These are phyloP conservation scores for Petasospora rhodanensis DNA, from an alignment of 1,139 yeast genomes.

Conservation along the genomic window DNA sequence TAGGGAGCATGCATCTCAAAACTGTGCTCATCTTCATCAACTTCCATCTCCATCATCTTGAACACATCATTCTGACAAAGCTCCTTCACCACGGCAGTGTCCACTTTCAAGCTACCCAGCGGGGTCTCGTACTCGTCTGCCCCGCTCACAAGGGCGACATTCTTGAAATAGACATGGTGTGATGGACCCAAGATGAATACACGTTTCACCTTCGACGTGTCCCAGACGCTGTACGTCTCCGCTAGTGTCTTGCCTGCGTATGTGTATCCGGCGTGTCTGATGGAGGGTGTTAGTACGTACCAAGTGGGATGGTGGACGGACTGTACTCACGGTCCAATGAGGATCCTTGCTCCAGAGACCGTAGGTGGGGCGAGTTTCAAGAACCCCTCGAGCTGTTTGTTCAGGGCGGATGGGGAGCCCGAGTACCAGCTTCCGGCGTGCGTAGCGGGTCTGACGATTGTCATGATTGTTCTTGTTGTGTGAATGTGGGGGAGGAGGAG, in stretches of 20 bases:
- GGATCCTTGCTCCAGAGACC: constrained; percentile 55
- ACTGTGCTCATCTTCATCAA: constrained; percentile 86
- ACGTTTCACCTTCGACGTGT: constrained; percentile 50
- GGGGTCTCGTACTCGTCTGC: constrained; percentile 72
- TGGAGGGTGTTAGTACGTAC: constrained; percentile 26
- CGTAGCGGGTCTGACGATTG: constrained; percentile 42
- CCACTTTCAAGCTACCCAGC: constrained; percentile 68
- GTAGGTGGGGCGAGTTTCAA: constrained; percentile 31
- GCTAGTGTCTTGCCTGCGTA: constrained; percentile 80
- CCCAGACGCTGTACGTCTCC: constrained; percentile 72
- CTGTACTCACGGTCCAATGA: constrained; percentile 36
- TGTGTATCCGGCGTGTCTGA: constrained; percentile 86
- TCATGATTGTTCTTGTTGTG: no score
- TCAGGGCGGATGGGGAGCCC: constrained; percentile 38
- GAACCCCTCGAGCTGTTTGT: constrained; percentile 44
- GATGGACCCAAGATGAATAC: constrained; percentile 89
- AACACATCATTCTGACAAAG: constrained; percentile 39
- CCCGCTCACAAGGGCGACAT: constrained; percentile 51
- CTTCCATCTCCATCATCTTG: constrained; percentile 49
- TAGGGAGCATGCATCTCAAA: constrained; percentile 94
- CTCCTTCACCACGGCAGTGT: constrained; percentile 38
- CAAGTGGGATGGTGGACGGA: not conserved
- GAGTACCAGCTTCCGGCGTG: constrained; percentile 93
- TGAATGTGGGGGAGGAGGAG: no score
- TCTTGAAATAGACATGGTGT: constrained; percentile 79